Base-by-base conservation (phyloP, 2,329 filamentous ascomycete species). In the Sclerotinia sclerotiorum region DNA sequence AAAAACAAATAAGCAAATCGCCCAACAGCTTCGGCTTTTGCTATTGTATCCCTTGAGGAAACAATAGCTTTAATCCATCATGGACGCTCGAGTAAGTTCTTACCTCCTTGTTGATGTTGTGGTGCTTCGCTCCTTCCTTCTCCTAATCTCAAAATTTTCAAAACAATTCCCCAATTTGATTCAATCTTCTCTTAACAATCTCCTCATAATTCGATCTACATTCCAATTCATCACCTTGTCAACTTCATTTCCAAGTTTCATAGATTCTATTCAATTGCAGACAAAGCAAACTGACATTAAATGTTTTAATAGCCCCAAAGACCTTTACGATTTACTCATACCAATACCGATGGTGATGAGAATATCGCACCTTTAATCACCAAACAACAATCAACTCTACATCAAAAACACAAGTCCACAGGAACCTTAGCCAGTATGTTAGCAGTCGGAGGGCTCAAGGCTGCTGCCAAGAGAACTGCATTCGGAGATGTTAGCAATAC, bases 401-500 rank as follows among this genome's bases (percentile, higher is more conserved):
- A 96, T 74, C 89, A 93, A 75, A 90, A 90, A 71, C 90, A 93
- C 81, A 97, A 97, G 80, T 96, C 93, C 11, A 88, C 88, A 79
- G 79, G 90, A 80, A 80, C 85, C 84, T 73, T 91, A 81, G 74
- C 82, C 77, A 73, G 72, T 58, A 83, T 82, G 73, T 77, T 84
- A 70, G 81, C 84, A 70, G 84, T 82, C 6, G 84, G 81, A 69
- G 84, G 82, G 51, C 79, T 89, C 72, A 92, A 89, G 79, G 84
- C 84, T 66, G 84, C 86, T 68, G 83, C 88, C 67, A 95, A 94
- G 82, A 88, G 93, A 73, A 88, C 89, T 71, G 92, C 88, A 17
- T 93, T 96, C 79, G 91, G 87, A 62, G 93, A 97, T 78, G 85
- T 95, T 70, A 95, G 91, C 82, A 94, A 94, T 76, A 88, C 84